Base-by-base conservation (phyloP, 1,284 basidiomycete genomes). In the Irpex sp. region DNA sequence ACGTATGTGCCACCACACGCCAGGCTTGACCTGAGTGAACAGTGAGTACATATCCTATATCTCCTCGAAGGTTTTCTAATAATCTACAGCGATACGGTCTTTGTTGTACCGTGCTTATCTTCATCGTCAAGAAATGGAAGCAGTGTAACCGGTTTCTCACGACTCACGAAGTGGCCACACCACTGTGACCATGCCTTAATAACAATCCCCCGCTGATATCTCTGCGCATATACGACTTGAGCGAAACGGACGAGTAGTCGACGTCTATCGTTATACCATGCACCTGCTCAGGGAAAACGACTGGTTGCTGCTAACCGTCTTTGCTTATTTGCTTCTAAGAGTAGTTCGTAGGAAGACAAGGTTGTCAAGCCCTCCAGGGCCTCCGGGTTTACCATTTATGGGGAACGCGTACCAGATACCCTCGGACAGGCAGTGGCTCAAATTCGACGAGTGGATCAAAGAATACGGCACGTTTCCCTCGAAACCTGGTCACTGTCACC, bases 371-470 rank as follows among this genome's bases (percentile, higher is more conserved):
- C 68, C 69, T 21, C 75, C 74, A 1, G 74, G 75, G 7, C 74
- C 75, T 1, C 21, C 8, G 17, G 71, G 71, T 13, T 21, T 65
- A 15, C 72, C 71, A 0, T 65, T 75, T 47, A 13, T 76, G 1
- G 75, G 75, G 8, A 75, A 75, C 35, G 65, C 69, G 2, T 66
- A 70, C 15, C 71, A 75, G 50, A 72, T 77, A 3, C 76, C 75
- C 1, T 33, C 43, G 0, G 68, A 70, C 35, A 71, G 70, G 43
- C 69, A 73, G 46, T 77, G 75, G 75, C 59, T 75, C 26, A 70
- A 67, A 53, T 77, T 73, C 61, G 67, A 73, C 31, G 62, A 71
- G 35, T 77, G 76, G 76, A 67, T 65, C 5, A 57, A 59, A 36
- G 57, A 56, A 36, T 77, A 76, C 58, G 76, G 76, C 76, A 56